A percentile compares a stretch with the other conserved stretches of the same genome.
These are phyloP conservation scores for Phytophthora quininea DNA, from an alignment of 352 stramenopile species.

Conservation along the genomic window DNA sequence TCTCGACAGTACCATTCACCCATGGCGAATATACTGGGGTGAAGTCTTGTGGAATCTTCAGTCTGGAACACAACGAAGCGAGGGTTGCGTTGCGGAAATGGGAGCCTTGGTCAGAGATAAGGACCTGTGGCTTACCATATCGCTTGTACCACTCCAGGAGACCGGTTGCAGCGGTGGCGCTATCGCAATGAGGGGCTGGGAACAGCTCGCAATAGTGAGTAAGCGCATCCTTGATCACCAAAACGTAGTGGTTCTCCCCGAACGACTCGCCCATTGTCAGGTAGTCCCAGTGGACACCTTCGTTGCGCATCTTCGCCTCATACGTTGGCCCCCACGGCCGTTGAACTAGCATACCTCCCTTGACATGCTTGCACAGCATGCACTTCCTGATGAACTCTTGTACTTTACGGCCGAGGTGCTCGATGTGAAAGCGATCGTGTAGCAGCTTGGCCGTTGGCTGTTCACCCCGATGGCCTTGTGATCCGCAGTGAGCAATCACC, in stretches of 20 bases:
- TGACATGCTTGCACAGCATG: constrained; percentile 32
- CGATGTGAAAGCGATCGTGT: constrained; percentile 8
- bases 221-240: constrained; percentile 33
- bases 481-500: constrained; percentile 24
- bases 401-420: constrained; percentile 10
- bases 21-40: constrained; percentile 14
- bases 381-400: constrained; percentile 16
- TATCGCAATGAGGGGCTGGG: background rate
- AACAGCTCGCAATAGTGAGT: constrained; percentile 34
- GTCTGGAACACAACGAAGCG: background rate
- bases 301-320: constrained; percentile 23
- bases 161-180: constrained; percentile 7
- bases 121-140: constrained; percentile 16
- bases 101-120: constrained; percentile 22
- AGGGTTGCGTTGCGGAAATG: constrained; percentile 27
- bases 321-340: constrained; percentile 4
- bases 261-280: constrained; percentile 26
- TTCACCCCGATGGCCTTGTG: constrained; percentile 21
- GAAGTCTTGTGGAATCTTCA: constrained; percentile 7
- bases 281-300: constrained; percentile 24
- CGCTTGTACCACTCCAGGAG: constrained; percentile 31
- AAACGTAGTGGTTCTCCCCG: constrained; percentile 17
- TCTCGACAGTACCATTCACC: constrained; percentile 33
- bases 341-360: constrained; percentile 13
- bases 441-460: constrained; percentile 16